Conservation (phyloP, 2,329 filamentous ascomycete genomes). For the Curvularia eragrostidis region DNA sequence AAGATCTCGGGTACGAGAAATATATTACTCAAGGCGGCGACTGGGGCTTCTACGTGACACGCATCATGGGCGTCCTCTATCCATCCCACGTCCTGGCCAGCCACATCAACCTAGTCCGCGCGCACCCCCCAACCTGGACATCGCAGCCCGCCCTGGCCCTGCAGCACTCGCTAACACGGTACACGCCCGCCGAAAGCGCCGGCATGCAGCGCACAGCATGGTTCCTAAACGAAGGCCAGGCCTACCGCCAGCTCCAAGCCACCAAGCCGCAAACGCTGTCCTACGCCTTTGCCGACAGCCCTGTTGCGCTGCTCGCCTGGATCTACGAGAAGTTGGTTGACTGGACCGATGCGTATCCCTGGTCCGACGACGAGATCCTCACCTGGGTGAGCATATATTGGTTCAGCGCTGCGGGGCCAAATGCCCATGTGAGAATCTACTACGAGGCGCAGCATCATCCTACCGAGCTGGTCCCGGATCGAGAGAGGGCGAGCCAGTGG, state of each 20-base stretch:
- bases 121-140: constrained; percentile 47
- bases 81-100: constrained; percentile 63
- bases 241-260: constrained; percentile 66
- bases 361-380: constrained; percentile 77
- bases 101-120: constrained; percentile 68
- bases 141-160: constrained; percentile 65
- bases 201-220: constrained; percentile 62
- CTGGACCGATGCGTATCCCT: constrained; percentile 75
- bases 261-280: constrained; percentile 77
- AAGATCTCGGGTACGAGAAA: constrained; percentile 67
- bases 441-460: constrained; percentile 66
- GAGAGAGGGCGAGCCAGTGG: constrained; percentile 51
- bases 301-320: constrained; percentile 75
- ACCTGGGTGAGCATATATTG: constrained; percentile 78
- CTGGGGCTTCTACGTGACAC: constrained; percentile 72
- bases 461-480: constrained; percentile 30
- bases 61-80: constrained; percentile 66
- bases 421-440: constrained; percentile 73
- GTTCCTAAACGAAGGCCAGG: constrained; percentile 64
- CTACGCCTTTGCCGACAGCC: constrained; percentile 72
- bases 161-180: constrained; percentile 62
- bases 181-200: constrained; percentile 58
- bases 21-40: constrained; percentile 69
- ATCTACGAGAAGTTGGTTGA: constrained; percentile 81
- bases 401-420: constrained; percentile 72